These are phyloP conservation scores for Fusarium haematococcum DNA, from an alignment of 2,329 filamentous ascomycete species.

Conservation along the genomic window DNA sequence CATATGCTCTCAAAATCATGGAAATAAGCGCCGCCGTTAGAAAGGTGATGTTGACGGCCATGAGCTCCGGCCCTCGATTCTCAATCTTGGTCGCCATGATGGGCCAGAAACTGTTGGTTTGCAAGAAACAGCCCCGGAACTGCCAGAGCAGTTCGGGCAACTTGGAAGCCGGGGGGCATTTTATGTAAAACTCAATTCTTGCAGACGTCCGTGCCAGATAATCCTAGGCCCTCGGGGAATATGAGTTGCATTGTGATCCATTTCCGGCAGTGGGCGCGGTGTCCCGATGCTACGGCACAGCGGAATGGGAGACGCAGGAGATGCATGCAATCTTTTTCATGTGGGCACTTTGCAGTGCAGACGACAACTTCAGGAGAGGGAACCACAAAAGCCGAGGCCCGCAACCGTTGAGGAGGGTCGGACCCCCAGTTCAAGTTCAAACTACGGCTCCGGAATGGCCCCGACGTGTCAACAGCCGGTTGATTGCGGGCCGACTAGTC, in stretches of 20 bases:
- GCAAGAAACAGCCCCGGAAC: background rate
- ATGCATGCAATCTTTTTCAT: background rate
- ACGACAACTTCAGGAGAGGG: background rate
- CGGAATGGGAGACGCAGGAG: slow-evolving; percentile 1
- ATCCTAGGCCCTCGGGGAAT: background rate
- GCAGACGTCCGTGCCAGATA: background rate
- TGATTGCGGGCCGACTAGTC: background rate
- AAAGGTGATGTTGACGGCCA: slow-evolving; percentile 49
- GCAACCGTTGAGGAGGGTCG: background rate
- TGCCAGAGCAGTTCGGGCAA: background rate
- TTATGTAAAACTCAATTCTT: background rate
- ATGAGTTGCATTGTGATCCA: background rate
- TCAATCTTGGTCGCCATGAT: slow-evolving; percentile 25
- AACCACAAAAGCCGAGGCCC: background rate
- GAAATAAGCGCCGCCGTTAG: slow-evolving; percentile 40
- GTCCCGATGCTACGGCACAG: background rate
- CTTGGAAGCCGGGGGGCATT: background rate
- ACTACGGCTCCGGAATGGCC: background rate
- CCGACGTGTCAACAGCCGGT: background rate
- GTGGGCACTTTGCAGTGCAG: background rate
- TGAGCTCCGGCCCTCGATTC: slow-evolving; percentile 48
- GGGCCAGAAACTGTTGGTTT: background rate
- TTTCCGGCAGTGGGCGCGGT: background rate
- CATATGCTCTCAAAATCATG: slow-evolving; percentile 48
- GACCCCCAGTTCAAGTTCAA: background rate